Evolutionary conservation across 371 early-diverging fungal species (phyloP).

Genomic region (Dichotomocladium elegans): DNA sequence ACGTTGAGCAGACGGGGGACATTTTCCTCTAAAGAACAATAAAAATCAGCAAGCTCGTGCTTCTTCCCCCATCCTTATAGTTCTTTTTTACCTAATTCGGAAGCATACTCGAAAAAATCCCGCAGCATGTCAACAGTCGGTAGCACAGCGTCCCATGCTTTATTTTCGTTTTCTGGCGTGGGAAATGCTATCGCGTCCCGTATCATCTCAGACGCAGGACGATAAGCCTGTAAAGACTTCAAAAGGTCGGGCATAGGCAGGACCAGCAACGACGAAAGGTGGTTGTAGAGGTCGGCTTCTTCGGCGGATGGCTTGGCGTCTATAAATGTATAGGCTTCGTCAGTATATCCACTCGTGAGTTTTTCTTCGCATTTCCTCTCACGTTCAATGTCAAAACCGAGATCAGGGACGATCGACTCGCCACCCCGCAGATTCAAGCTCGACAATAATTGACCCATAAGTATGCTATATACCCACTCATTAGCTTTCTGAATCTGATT

Average conservation of each 20-base stretch:
- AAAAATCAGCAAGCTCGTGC: too few species aligned
- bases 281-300: slow-evolving; percentile 49
- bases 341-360: not conserved
- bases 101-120: slow-evolving; percentile 75
- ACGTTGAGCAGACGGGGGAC: slow-evolving; percentile 68
- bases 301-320: slow-evolving; percentile 50
- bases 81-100: slow-evolving; percentile 55
- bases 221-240: slow-evolving; percentile 51
- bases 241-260: slow-evolving; percentile 45
- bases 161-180: slow-evolving; percentile 75
- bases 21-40: slow-evolving; percentile 53
- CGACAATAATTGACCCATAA: slow-evolving; percentile 42
- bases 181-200: slow-evolving; percentile 79
- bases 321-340: slow-evolving; percentile 13
- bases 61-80: too few species aligned
- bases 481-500: too few species aligned
- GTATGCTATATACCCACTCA: too few species aligned
- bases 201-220: slow-evolving; percentile 32
- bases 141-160: slow-evolving; percentile 78
- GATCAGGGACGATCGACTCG: slow-evolving; percentile 43
- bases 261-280: slow-evolving; percentile 39
- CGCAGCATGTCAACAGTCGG: slow-evolving; percentile 77
- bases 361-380: slow-evolving; percentile 7
- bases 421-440: slow-evolving; percentile 37
- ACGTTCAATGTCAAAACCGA: slow-evolving; percentile 51